Evolutionary conservation across 2,329 filamentous ascomycete species (phyloP), one percentile per base, ranked within the genome.

Genomic region (Ophiostoma quercus): DNA sequence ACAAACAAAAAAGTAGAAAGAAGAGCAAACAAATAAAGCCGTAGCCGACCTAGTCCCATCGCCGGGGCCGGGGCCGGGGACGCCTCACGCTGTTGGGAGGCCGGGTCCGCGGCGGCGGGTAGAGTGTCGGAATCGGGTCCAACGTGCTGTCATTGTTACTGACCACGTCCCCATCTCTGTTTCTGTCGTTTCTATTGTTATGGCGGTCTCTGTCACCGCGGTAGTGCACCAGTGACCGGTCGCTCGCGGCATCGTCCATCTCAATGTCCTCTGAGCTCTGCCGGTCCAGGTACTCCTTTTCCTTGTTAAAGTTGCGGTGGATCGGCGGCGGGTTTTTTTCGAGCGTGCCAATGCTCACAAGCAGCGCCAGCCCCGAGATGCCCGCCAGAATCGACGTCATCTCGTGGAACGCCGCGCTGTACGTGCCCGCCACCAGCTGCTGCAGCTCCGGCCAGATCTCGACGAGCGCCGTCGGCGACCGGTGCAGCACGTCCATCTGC

Each of bases 251-350:
- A 29, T 74, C 73, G 65, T 73, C 71, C 11, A 71, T 66, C 25
- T 70, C 71, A 14, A 71, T 68, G 62, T 71, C 69, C 65, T 68
- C 69, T 0, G 68, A 71, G 11, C 69, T 67, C 16, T 69, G 68
- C 29, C 63, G 62, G 9, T 68, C 16, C 7, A 66, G 16, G 12
- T 43, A 67, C 60, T 68, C 67, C 25, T 72, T 73, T 19, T 73
- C 67, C 34, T 41, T 41, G n/a, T 19, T 57, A n/a, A 73, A 70
- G 34, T 72, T 71, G 3, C 71, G 57, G 60, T 74, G 71, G 29
- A 74, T 74, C 1, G 70, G 69, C 25, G 73, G 74, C n/a, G 74
- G 74, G 57, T 73, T 68, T 12, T 34, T 47, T 43, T 75, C 72
- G 7, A 73, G 71, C 2, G 73, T 73, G 54, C 71, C 73, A 12